Evolutionary conservation across 1,284 basidiomycete species (phyloP).

Genomic region (Ceratobasidium sp.): DNA sequence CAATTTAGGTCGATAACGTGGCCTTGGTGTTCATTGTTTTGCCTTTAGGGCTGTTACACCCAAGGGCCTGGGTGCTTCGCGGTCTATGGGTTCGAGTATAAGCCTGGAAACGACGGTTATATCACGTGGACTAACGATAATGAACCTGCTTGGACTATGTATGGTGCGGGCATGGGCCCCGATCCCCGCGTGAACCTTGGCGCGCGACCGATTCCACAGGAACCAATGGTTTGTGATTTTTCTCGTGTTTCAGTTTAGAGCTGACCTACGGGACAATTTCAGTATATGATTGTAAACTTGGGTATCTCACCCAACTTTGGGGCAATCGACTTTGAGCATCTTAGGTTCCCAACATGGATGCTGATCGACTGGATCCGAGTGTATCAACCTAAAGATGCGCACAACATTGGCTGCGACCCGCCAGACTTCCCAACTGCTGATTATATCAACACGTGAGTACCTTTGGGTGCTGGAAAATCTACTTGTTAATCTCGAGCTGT

Average conservation of each 20-base stretch:
- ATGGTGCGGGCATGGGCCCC: constrained; percentile 73
- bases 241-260: background rate
- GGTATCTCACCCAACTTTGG: constrained; percentile 87
- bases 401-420: constrained; percentile 69
- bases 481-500: background rate
- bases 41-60: constrained; percentile 28
- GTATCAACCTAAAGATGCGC: constrained; percentile 61
- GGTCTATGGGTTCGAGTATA: constrained; percentile 74
- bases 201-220: constrained; percentile 80
- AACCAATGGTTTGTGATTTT: constrained; percentile 72
- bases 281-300: constrained; percentile 84
- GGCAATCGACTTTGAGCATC: constrained; percentile 66
- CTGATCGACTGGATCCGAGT: constrained; percentile 71
- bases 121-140: constrained; percentile 81
- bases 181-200: constrained; percentile 74
- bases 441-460: constrained; percentile 60
- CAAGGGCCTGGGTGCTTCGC: constrained; percentile 57
- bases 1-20: constrained; percentile 58
- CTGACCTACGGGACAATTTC: constrained; percentile 50
- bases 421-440: constrained; percentile 63
- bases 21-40: constrained; percentile 59
- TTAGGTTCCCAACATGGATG: constrained; percentile 59
- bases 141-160: constrained; percentile 79
- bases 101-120: constrained; percentile 69
- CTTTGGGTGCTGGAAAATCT: background rate